Conservation (phyloP, 148 eudicot species). For the Fagopyrum homotropicum region DNA sequence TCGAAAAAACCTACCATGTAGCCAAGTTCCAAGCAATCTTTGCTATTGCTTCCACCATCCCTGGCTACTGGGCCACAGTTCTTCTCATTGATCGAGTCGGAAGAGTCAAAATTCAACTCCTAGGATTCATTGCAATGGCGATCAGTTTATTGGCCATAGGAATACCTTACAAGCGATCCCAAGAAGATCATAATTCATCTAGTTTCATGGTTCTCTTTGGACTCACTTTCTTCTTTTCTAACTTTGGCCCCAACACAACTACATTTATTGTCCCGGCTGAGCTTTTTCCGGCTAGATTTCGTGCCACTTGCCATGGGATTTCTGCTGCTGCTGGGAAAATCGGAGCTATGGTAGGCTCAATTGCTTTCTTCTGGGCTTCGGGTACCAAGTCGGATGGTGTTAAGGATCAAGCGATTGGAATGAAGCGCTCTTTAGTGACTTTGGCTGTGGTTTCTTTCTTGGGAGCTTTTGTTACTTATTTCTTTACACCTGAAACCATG, state of each 20-base stretch:
- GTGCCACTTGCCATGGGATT: constrained; percentile 59
- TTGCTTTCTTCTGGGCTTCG: constrained; percentile 42
- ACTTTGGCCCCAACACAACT: constrained; percentile 66
- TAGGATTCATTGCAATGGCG: constrained; percentile 45
- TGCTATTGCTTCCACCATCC: constrained; percentile 45
- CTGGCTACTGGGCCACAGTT: constrained; percentile 55
- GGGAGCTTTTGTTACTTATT: constrained; percentile 38
- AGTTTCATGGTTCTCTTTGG: constrained; percentile 46
- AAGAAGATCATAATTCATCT: constrained; percentile 1
- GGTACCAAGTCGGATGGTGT: background rate
- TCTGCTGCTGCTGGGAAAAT: constrained; percentile 51
- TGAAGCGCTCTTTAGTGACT: constrained; percentile 24
- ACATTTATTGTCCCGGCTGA: constrained; percentile 66
- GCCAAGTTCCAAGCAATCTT: constrained; percentile 44
- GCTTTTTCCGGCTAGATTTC: constrained; percentile 58
- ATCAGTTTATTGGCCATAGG: constrained; percentile 27
- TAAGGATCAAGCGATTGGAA: constrained; percentile 14
- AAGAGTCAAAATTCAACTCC: constrained; percentile 42
- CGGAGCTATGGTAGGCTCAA: constrained; percentile 50
- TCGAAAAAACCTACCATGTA: constrained; percentile 25
- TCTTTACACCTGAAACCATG: constrained; percentile 44
- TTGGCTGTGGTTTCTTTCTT: constrained; percentile 39
- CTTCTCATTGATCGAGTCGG: constrained; percentile 46
- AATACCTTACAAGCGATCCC: constrained; percentile 21
- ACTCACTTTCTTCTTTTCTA: constrained; percentile 56